Conservation (phyloP, 441 rosid genomes). For the Erodium moschatum region DNA sequence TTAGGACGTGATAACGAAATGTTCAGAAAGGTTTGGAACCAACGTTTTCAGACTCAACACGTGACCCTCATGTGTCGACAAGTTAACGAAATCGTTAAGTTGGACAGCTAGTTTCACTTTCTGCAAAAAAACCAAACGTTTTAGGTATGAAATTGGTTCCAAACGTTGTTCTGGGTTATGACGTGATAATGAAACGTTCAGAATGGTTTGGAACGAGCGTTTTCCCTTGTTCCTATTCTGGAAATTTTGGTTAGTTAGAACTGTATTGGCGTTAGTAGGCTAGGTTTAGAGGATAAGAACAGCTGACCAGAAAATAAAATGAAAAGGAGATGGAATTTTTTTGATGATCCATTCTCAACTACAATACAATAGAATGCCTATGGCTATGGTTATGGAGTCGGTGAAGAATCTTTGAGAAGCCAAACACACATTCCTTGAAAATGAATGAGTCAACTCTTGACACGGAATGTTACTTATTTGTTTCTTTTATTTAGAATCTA, state of each 20-base stretch:
- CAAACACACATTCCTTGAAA: constrained; percentile 33
- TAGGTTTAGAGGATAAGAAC: not conserved
- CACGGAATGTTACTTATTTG: constrained; percentile 23
- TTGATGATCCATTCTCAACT: not conserved
- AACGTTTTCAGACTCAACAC: no score
- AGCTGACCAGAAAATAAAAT: not conserved
- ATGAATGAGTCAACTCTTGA: not conserved
- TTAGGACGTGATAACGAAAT: no score
- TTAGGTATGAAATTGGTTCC: no score
- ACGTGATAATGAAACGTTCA: no score
- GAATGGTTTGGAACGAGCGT: no score
- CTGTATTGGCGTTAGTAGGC: not conserved
- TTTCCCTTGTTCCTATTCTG: no score
- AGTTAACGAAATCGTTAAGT: no score
- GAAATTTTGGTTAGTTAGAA: not conserved
- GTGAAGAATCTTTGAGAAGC: constrained; percentile 31
- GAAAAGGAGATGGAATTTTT: not conserved
- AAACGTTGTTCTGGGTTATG: no score
- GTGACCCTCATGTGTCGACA: no score
- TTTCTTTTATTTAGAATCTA: constrained; percentile 5
- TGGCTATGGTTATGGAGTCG: not conserved
- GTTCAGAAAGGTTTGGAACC: no score
- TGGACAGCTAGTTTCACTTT: no score
- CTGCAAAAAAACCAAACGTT: no score
- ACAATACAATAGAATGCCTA: not conserved